These are phyloP conservation scores for Ogataea zsoltii DNA, from an alignment of 805 yeast species.

Conservation along the genomic window DNA sequence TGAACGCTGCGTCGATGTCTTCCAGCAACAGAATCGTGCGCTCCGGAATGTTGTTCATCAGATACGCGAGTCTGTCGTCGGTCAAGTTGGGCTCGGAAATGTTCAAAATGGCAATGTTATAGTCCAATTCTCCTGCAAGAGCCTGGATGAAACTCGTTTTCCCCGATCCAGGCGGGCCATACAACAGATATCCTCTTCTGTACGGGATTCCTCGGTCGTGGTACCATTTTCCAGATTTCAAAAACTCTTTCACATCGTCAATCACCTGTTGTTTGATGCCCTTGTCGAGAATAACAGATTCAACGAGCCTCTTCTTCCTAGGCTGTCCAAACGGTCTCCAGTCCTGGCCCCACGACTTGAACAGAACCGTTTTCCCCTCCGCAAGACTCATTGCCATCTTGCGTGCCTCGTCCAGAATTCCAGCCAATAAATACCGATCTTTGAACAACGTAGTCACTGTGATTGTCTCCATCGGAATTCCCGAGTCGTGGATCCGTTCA, in stretches of 20 bases:
- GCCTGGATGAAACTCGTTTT: slow-evolving; percentile 96
- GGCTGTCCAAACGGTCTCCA: slow-evolving; percentile 99
- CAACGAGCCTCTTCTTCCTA: slow-evolving; percentile 77
- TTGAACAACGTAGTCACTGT: slow-evolving; percentile 85
- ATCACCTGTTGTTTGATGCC: slow-evolving; percentile 69
- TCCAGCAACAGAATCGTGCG: slow-evolving; percentile 82
- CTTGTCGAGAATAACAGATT: slow-evolving; percentile 81
- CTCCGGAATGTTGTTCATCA: slow-evolving; percentile 95
- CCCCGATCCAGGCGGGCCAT: slow-evolving; percentile 98
- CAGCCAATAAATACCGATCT: slow-evolving; percentile 69
- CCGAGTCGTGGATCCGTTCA: slow-evolving; percentile 84
- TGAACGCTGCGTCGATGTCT: slow-evolving; percentile 96
- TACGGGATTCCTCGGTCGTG: slow-evolving; percentile 96
- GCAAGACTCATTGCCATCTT: slow-evolving; percentile 73
- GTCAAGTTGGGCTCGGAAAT: slow-evolving; percentile 88
- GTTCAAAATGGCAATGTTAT: slow-evolving; percentile 90
- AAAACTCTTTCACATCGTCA: slow-evolving; percentile 76
- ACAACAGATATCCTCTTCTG: slow-evolving; percentile 87
- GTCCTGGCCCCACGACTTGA: slow-evolving; percentile 96
- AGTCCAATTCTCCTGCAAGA: slow-evolving; percentile 92
- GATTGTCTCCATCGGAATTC: slow-evolving; percentile 96
- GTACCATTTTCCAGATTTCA: slow-evolving; percentile 85
- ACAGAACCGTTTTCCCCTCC: slow-evolving; percentile 92
- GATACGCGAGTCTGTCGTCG: slow-evolving; percentile 90
- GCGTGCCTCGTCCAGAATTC: slow-evolving; percentile 78